These are phyloP conservation scores for Diaporthe velutina DNA, from an alignment of 2,329 filamentous ascomycete species.

Conservation along the genomic window DNA sequence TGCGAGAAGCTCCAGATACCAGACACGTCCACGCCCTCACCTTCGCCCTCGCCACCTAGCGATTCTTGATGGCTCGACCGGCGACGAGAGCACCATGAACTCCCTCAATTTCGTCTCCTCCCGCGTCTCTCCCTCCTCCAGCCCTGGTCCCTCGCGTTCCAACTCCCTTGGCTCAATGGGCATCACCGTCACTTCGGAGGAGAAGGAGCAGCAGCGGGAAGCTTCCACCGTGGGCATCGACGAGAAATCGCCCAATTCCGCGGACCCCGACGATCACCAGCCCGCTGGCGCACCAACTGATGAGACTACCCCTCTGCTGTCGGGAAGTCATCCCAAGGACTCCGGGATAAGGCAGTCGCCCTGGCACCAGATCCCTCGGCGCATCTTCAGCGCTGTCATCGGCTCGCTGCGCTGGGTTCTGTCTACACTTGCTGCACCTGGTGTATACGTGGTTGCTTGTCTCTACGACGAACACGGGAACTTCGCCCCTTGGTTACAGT, in stretches of 20 bases:
- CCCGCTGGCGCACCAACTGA: constrained; percentile 53
- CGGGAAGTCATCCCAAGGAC: constrained; percentile 49
- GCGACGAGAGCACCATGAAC: constrained; percentile 82
- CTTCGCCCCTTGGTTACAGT: constrained; percentile 82
- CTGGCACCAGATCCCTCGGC: constrained; percentile 73
- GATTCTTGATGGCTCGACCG: constrained; percentile 65
- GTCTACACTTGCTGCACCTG: constrained; percentile 82
- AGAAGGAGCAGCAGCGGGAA: constrained; percentile 52
- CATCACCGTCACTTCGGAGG: constrained; percentile 58
- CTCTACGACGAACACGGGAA: constrained; percentile 85
- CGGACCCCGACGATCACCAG: constrained; percentile 53
- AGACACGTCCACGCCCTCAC: not conserved
- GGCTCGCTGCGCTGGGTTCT: constrained; percentile 84
- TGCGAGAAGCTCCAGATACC: constrained; percentile 12
- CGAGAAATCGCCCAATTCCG: constrained; percentile 50
- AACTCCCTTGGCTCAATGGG: constrained; percentile 71
- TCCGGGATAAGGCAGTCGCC: constrained; percentile 54
- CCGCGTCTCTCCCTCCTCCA: constrained; percentile 76
- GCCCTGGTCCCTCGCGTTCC: constrained; percentile 68
- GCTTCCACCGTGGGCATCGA: constrained; percentile 44
- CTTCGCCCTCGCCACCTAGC: not conserved
- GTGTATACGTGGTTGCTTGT: constrained; percentile 84
- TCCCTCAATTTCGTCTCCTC: constrained; percentile 94
- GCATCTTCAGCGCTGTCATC: constrained; percentile 78
- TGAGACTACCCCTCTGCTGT: constrained; percentile 80